A percentile compares a stretch with the other conserved stretches of the same genome.
phyloP scores from a whole-genome alignment of 75 land plant species.

The Cryptomeria japonica region DNA sequence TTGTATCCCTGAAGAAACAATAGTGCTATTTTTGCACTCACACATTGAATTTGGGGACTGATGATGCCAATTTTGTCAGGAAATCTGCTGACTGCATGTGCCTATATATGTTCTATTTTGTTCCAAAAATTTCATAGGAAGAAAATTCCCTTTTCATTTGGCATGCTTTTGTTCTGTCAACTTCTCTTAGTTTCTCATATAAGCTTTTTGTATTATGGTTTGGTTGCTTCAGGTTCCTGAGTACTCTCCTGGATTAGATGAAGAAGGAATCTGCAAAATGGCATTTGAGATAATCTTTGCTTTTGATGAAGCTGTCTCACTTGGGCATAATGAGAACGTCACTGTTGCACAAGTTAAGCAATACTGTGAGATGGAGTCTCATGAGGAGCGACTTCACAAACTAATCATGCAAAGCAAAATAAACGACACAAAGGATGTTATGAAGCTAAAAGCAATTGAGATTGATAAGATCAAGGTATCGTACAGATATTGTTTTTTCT shows the following conservation, averaged over 20 bases:
- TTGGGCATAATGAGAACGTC: constrained; percentile 95
- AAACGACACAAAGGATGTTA: constrained; percentile 94
- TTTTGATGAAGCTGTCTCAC: constrained; percentile 93
- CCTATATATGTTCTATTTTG: neutral
- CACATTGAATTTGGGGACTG: neutral
- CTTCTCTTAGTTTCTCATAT: neutral
- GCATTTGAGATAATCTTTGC: constrained; percentile 98
- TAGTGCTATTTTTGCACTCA: neutral
- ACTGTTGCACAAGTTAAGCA: constrained; percentile 94
- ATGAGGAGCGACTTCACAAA: constrained; percentile 95
- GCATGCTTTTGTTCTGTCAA: neutral
- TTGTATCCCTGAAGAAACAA: neutral
- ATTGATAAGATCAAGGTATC: constrained; percentile 99
- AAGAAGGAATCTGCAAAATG: constrained; percentile 77
- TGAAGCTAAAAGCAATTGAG: constrained; percentile 99
- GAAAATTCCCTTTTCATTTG: neutral
- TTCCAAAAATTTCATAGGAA: neutral
- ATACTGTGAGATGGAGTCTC: constrained; percentile 99
- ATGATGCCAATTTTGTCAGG: neutral
- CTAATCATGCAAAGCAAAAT: constrained; percentile 90
- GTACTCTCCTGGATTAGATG: constrained; percentile 78
- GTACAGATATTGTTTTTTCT: neutral
- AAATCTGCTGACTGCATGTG: neutral
- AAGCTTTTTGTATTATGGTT: neutral
- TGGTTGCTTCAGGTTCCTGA: constrained; percentile 78